phyloP scores from a whole-genome alignment of 208 protist species.

The Kentomonas sorsogonicus region DNA sequence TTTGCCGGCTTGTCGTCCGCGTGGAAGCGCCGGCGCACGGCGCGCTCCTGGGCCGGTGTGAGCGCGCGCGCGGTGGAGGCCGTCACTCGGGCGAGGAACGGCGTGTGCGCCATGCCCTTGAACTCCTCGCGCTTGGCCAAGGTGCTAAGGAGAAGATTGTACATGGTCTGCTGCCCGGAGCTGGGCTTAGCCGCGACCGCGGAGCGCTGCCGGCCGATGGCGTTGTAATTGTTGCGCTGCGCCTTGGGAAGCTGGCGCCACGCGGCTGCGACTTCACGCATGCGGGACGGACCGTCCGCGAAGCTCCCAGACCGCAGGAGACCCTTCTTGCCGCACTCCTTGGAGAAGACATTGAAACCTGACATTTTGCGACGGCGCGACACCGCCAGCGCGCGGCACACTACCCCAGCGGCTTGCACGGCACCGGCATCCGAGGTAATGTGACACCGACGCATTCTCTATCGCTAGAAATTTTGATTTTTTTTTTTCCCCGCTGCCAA shows the following conservation, averaged over 20 bases:
- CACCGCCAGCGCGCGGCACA: too few species aligned
- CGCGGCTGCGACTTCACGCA: too few species aligned
- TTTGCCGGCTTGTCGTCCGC: too few species aligned
- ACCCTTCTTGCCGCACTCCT: constrained; percentile 28
- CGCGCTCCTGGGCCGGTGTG: constrained; percentile 14
- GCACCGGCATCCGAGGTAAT: neutral
- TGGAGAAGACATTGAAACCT: constrained; percentile 57
- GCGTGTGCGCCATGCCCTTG: constrained; percentile 34
- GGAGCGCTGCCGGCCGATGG: too few species aligned
- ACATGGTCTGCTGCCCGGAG: constrained; percentile 50
- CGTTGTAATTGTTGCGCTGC: too few species aligned
- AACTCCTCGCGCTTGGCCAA: constrained; percentile 29
- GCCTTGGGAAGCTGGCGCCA: too few species aligned
- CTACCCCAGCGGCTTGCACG: constrained; percentile 2
- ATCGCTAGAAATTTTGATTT: too few species aligned
- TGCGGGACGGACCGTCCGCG: constrained; percentile 26
- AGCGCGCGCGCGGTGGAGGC: constrained; percentile 44
- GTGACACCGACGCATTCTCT: constrained; percentile 21
- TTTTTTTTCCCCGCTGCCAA: too few species aligned
- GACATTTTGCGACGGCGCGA: constrained; percentile 44
- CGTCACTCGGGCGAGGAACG: constrained; percentile 41
- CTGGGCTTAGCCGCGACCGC: too few species aligned
- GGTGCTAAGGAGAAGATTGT: constrained; percentile 67
- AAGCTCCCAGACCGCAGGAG: constrained; percentile 31
- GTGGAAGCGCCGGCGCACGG: too few species aligned